These are phyloP conservation scores for Echium plantagineum DNA, from an alignment of 257 asterid species.

Conservation along the genomic window DNA sequence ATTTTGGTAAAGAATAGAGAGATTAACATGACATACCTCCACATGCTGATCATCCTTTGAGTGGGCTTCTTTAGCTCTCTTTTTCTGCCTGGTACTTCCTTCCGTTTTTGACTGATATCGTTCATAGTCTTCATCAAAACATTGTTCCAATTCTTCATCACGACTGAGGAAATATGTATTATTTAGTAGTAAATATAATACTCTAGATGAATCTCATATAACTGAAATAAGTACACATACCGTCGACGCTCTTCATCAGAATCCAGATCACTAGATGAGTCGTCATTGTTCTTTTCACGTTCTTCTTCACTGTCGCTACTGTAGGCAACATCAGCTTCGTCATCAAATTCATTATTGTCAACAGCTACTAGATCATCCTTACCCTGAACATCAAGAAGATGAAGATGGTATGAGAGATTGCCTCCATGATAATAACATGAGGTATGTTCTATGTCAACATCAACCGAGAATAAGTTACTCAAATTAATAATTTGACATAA, in stretches of 20 bases:
- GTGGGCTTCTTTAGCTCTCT: constrained; percentile 54
- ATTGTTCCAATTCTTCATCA: constrained; percentile 53
- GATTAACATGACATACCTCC: constrained; percentile 36
- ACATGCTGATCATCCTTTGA: constrained; percentile 34
- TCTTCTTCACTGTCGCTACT: constrained; percentile 51
- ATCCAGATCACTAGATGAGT: constrained; percentile 54
- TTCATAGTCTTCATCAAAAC: constrained; percentile 79
- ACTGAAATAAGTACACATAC: constrained; percentile 23
- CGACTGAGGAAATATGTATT: constrained; percentile 37
- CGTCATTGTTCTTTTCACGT: constrained; percentile 22
- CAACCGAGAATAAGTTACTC: background rate
- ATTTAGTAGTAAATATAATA: constrained; percentile 10
- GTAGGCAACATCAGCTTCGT: constrained; percentile 41
- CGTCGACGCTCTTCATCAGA: constrained; percentile 80
- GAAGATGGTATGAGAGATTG: too few species aligned
- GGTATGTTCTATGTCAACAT: background rate
- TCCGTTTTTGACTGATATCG: constrained; percentile 51
- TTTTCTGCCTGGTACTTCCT: constrained; percentile 79
- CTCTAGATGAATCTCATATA: constrained; percentile 5
- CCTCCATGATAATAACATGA: background rate
- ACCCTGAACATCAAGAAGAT: constrained; percentile 32
- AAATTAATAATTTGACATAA: too few species aligned
- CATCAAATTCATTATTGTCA: constrained; percentile 56
- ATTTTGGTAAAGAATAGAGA: background rate
- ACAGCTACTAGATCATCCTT: constrained; percentile 80